Base-by-base conservation (phyloP, 768 basidiomycete genomes). In the Boletus fagicola region DNA sequence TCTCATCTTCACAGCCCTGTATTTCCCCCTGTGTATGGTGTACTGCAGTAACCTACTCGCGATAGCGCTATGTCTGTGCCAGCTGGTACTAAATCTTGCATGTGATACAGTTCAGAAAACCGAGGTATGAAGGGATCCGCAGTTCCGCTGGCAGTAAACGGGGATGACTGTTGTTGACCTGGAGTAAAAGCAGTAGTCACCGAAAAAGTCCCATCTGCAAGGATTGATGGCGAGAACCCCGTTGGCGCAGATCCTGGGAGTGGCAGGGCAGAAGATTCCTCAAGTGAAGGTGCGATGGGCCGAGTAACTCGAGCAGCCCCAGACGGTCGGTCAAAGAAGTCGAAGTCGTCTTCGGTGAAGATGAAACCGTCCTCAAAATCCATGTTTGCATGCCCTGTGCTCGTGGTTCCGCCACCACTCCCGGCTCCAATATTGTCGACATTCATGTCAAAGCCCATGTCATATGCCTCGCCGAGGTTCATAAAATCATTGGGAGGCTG, bases 341-440 rank as follows among this genome's bases (percentile, higher is more conserved):
- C 87, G 70, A 94, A 94, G 70, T 94, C 92, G 54, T 92, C 92
- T 51, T 94, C 92, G 0, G 92, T 92, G 49, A 72, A 71, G 24
- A 60, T 63, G 63, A 93, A 86, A 1, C 77, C 80, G 22, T 83
- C 81, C 35, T 86, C 84, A 51, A 82, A 82, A 43, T 82, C 83
- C 70, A 79, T 71, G 50, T 72, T 72, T 50, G 71, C 68, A 39
- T 63, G 69, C 6, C 55, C 67, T 33, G 66, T 58, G 43, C 59
- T 62, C 31, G 65, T 56, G 20, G 65, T 43, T 35, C 68, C 62
- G n/a, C 65, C 63, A 9, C 63, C 60, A 16, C 72, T 63, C 31
- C 69, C 70, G 5, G 68, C 57, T 13, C 73, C 70, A 16, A 75
- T 73, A 22, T 72, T 53, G 59, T 76, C 75, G 49, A 75, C 72